Conservation (phyloP, 2,329 filamentous ascomycete species). For the Fusarium heterosporum region DNA sequence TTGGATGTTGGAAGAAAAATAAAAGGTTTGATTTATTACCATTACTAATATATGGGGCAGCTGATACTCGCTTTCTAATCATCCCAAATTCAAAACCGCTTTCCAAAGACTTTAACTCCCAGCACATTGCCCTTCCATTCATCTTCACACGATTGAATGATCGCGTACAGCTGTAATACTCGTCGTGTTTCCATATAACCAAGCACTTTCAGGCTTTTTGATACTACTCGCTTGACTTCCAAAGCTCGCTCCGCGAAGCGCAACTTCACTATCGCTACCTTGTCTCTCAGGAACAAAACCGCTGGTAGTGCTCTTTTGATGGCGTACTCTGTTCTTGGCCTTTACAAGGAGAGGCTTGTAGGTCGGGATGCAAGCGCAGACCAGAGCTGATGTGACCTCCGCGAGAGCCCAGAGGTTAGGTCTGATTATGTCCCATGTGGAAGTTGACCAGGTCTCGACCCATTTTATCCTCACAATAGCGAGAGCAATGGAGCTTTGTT, state of each 20-base stretch:
- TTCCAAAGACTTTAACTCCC: too few species aligned
- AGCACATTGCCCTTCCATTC: background rate
- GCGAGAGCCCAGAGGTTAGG: conserved; percentile 31
- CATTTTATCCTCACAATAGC: conserved; percentile 31
- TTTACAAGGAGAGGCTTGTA: conserved; percentile 19
- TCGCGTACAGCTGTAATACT: background rate
- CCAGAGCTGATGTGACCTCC: conserved; percentile 27
- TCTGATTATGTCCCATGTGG: conserved; percentile 27
- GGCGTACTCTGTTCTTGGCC: background rate
- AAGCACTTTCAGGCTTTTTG: background rate
- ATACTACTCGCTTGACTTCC: background rate
- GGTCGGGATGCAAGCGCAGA: conserved; percentile 35
- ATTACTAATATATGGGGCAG: background rate
- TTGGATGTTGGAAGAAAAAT: too few species aligned
- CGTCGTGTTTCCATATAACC: conserved; percentile 17
- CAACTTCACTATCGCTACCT: conserved; percentile 1
- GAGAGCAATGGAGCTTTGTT: conserved; percentile 13
- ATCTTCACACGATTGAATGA: background rate
- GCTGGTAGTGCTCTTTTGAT: background rate
- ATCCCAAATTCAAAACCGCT: background rate
- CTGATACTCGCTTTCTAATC: background rate
- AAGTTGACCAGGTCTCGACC: background rate
- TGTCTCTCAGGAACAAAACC: background rate
- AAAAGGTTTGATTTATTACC: background rate
- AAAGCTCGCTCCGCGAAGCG: background rate